Evolutionary conservation across 2,329 filamentous ascomycete genomes (phyloP).

Genomic region (Hypoxylon sp.): DNA sequence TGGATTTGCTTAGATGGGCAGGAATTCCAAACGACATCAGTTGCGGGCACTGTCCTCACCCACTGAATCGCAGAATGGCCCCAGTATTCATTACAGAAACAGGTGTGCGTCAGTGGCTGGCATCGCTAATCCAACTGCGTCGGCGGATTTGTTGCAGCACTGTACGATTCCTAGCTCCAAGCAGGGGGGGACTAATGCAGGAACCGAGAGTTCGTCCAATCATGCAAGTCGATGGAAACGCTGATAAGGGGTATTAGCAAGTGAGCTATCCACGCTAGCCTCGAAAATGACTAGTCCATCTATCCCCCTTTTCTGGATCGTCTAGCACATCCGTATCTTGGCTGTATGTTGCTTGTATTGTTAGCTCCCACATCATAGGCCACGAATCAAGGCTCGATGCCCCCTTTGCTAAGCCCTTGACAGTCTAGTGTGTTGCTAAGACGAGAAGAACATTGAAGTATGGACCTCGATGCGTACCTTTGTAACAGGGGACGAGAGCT

Average conservation of each 20-base stretch:
- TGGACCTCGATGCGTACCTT: no score
- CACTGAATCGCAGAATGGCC: conserved; percentile 1
- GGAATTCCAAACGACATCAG: conserved; percentile 31
- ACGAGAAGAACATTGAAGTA: conserved; percentile 15
- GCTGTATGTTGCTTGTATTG: conserved; percentile 23
- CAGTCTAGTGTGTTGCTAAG: conserved; percentile 11
- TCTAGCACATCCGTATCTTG: conserved; percentile 6
- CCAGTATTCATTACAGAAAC: conserved; percentile 33
- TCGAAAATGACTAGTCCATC: conserved; percentile 19
- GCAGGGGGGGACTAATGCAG: conserved; percentile 35
- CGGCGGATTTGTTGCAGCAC: neutral
- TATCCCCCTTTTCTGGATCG: conserved; percentile 25
- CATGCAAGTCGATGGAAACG: conserved; percentile 10
- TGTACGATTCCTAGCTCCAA: conserved; percentile 24
- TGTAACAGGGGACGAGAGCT: no score
- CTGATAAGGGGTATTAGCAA: conserved; percentile 27
- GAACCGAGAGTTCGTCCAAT: conserved; percentile 34
- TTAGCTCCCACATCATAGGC: no score
- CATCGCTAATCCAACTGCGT: neutral
- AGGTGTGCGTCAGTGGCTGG: conserved; percentile 17
- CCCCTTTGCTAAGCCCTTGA: conserved; percentile 22
- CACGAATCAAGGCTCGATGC: neutral
- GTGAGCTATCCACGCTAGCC: conserved; percentile 22
- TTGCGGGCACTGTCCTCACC: conserved; percentile 36
- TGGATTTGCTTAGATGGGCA: conserved; percentile 20